These are phyloP conservation scores for Neurospora sp. DNA, from an alignment of 495 filamentous ascomycete species.

Conservation along the genomic window DNA sequence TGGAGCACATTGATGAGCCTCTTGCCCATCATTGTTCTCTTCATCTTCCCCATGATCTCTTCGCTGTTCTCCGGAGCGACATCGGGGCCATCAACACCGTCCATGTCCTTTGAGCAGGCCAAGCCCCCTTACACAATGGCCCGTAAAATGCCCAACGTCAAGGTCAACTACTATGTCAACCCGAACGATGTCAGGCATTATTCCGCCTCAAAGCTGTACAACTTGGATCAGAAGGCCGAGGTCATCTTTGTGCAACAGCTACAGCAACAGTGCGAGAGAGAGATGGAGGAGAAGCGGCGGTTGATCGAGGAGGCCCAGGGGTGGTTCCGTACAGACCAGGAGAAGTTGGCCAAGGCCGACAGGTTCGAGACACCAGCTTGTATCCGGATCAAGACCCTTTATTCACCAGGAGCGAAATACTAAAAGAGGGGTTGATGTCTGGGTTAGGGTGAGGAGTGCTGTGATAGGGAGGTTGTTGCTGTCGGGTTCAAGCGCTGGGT, in stretches of 20 bases:
- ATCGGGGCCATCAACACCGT: slow-evolving; percentile 50
- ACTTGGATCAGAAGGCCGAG: slow-evolving; percentile 72
- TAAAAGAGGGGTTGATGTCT: neutral
- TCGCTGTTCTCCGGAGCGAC: slow-evolving; percentile 59
- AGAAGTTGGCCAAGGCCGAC: slow-evolving; percentile 52
- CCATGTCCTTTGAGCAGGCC: slow-evolving; percentile 59
- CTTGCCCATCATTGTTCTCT: slow-evolving; percentile 78
- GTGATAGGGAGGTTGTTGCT: neutral
- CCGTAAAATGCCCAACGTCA: slow-evolving; percentile 57
- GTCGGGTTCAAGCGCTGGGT: neutral
- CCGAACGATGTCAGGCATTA: slow-evolving; percentile 65
- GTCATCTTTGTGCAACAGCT: slow-evolving; percentile 55
- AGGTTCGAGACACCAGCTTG: slow-evolving; percentile 31
- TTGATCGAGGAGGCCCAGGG: slow-evolving; percentile 74
- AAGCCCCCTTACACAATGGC: slow-evolving; percentile 59
- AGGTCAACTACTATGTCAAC: slow-evolving; percentile 76
- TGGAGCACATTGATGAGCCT: slow-evolving; percentile 53
- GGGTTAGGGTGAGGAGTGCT: neutral
- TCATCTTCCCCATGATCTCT: slow-evolving; percentile 77
- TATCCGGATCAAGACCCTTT: slow-evolving; percentile 23
- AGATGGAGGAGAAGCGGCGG: slow-evolving; percentile 49
- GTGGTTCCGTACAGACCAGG: slow-evolving; percentile 74
- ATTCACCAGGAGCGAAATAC: neutral
- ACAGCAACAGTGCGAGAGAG: slow-evolving; percentile 59
- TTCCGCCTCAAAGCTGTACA: slow-evolving; percentile 50